Percentiles rank a stretch among this genome's conserved stretches.
phyloP scores from a whole-genome alignment of 306 rosid genomes.

The Acacia melanoxylon region DNA sequence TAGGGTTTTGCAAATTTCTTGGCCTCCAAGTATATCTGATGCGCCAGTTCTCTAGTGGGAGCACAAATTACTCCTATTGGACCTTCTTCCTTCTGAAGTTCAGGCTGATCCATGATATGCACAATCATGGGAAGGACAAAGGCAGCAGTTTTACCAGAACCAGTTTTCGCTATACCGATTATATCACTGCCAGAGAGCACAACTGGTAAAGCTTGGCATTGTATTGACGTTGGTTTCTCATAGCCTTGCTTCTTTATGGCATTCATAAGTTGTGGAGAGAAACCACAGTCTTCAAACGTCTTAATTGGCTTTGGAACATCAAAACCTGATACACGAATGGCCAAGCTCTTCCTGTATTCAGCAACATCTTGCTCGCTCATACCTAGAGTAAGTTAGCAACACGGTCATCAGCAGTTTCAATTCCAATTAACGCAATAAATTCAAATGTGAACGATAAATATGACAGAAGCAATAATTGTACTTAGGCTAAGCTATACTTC shows the following conservation, averaged over 20 bases:
- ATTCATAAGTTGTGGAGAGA: conserved; percentile 79
- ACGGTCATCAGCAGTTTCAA: not conserved
- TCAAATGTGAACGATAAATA: not conserved
- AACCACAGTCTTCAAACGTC: conserved; percentile 80
- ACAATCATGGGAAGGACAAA: conserved; percentile 98
- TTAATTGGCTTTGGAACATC: conserved; percentile 87
- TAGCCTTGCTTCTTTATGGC: conserved; percentile 89
- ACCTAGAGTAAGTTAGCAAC: conserved; percentile 45
- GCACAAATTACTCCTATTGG: conserved; percentile 99
- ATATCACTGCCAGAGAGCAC: conserved; percentile 92
- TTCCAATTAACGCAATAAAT: not conserved
- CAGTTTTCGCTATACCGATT: conserved; percentile 96
- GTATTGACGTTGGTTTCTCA: conserved; percentile 89
- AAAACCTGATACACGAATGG: conserved; percentile 88
- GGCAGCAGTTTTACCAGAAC: conserved; percentile 98
- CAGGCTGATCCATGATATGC: conserved; percentile 99
- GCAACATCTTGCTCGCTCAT: conserved; percentile 86
- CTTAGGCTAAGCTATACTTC: not conserved
- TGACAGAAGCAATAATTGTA: not conserved
- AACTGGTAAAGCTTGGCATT: conserved; percentile 87
- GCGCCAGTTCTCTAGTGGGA: conserved; percentile 94
- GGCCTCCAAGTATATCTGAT: conserved; percentile 84
- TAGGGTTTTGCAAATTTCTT: conserved; percentile 84
- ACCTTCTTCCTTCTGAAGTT: conserved; percentile 95
- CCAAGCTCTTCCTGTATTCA: conserved; percentile 82